Evolutionary conservation across 352 stramenopile genomes (phyloP), one percentile per base, ranked within the genome.

Genomic region (Phytophthora syringae): DNA sequence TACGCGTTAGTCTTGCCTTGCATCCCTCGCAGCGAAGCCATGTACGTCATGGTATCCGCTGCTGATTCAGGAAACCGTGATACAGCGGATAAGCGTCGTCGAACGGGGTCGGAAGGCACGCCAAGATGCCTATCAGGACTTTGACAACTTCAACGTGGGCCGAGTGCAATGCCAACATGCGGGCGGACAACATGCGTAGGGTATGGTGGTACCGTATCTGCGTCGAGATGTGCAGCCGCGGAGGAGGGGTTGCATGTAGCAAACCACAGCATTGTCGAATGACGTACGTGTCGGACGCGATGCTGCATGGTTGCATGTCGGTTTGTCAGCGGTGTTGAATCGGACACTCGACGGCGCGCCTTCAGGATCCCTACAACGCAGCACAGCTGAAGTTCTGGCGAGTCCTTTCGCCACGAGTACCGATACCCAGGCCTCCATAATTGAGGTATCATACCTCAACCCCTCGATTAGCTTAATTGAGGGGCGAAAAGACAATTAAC

Each of bases 131-230:
- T 18, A 40, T 18, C 15, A 40, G 2, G 34, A 20, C 36, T 7
- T 34, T 21, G 47, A 55, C 44, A 74, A 67, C 66, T 70, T 70
- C 60, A 70, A 74, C 36, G 12, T 62, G 55, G 7, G 13, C 32
- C 32, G n/a, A n/a, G n/a, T n/a, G n/a, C n/a, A n/a, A n/a, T n/a
- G n/a, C n/a, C n/a, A n/a, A n/a, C n/a, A n/a, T n/a, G n/a, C n/a
- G n/a, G n/a, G n/a, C n/a, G n/a, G n/a, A n/a, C n/a, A n/a, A n/a
- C n/a, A n/a, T n/a, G n/a, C n/a, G n/a, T n/a, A n/a, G n/a, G n/a
- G n/a, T n/a, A n/a, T n/a, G n/a, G n/a, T n/a, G n/a, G n/a, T n/a
- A n/a, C n/a, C n/a, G n/a, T n/a, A n/a, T n/a, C n/a, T n/a, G 37
- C 40, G 48, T 43, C 43, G 52, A 54, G 59, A 65, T 72, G 64